phyloP scores from a whole-genome alignment of 2,329 filamentous ascomycete species.

The Aspergillus melleus region DNA sequence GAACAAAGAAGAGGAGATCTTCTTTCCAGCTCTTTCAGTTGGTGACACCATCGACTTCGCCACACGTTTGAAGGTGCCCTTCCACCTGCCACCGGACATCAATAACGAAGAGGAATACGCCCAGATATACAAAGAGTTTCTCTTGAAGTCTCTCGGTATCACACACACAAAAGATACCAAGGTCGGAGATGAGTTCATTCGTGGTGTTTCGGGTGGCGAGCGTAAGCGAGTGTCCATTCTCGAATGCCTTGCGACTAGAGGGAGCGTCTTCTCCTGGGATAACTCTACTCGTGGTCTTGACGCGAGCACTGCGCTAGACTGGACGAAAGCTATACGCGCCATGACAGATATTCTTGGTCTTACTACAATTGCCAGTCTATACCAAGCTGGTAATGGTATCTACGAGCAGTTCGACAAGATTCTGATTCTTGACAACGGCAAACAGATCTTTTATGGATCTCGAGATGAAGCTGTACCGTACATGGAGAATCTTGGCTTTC shows the following conservation, averaged over 20 bases:
- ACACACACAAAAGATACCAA: conserved; percentile 51
- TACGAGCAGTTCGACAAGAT: conserved; percentile 69
- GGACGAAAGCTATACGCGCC: conserved; percentile 55
- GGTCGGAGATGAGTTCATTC: conserved; percentile 62
- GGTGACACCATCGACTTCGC: conserved; percentile 49
- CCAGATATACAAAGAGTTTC: conserved; percentile 1
- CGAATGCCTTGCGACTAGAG: conserved; percentile 60
- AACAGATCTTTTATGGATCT: conserved; percentile 64
- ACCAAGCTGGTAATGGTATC: conserved; percentile 44
- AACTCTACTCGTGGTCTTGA: conserved; percentile 64
- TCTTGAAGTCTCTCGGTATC: conserved; percentile 3
- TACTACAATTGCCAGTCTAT: conserved; percentile 56
- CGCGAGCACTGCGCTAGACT: conserved; percentile 61
- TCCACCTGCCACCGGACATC: neutral
- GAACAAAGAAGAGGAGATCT: conserved; percentile 53
- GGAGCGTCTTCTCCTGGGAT: conserved; percentile 64
- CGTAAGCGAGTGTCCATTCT: conserved; percentile 68
- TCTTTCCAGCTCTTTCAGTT: conserved; percentile 51
- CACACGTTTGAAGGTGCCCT: conserved; percentile 6
- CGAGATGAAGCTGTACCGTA: conserved; percentile 58
- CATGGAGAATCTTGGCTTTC: conserved; percentile 63
- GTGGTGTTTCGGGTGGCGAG: conserved; percentile 68
- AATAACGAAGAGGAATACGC: conserved; percentile 2
- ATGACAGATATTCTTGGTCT: conserved; percentile 61
- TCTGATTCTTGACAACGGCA: conserved; percentile 62